These are phyloP conservation scores for Melastoma malabathricum DNA, from an alignment of 345 rosid genomes.

Conservation along the genomic window DNA sequence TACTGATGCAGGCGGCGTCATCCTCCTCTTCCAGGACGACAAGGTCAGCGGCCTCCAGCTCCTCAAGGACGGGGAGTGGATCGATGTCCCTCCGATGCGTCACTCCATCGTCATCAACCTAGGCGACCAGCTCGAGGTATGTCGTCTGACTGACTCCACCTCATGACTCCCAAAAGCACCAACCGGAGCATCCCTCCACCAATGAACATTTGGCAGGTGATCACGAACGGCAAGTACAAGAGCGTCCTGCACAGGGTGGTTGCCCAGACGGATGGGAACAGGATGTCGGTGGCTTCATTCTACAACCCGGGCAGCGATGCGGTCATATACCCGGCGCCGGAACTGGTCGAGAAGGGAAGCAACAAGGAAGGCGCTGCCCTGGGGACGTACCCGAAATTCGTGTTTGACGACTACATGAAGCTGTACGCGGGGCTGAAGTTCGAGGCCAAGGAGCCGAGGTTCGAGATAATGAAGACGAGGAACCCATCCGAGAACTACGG, in stretches of 20 bases:
- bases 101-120: slow-evolving; percentile 83
- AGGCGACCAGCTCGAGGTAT: slow-evolving; percentile 93
- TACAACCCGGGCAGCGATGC: slow-evolving; percentile 87
- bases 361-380: slow-evolving; percentile 10
- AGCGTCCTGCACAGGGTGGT: slow-evolving; percentile 71
- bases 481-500: slow-evolving; percentile 16
- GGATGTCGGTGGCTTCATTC: slow-evolving; percentile 88
- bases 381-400: slow-evolving; percentile 49
- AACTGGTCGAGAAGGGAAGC: slow-evolving; percentile 27
- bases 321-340: slow-evolving; percentile 54
- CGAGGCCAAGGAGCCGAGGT: slow-evolving; percentile 80
- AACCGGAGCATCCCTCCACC: background rate
- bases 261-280: slow-evolving; percentile 56
- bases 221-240: slow-evolving; percentile 87
- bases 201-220: slow-evolving; percentile 29
- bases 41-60: slow-evolving; percentile 92
- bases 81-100: slow-evolving; percentile 73
- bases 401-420: slow-evolving; percentile 87
- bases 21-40: slow-evolving; percentile 77
- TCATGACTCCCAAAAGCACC: background rate
- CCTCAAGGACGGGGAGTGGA: slow-evolving; percentile 71
- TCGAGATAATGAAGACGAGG: slow-evolving; percentile 55
- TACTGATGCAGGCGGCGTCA: slow-evolving; percentile 94
- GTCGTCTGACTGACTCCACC: background rate
- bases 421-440: slow-evolving; percentile 66